Evolutionary conservation across 2,329 filamentous ascomycete species (phyloP).

Genomic region (Diaporthe vexans): DNA sequence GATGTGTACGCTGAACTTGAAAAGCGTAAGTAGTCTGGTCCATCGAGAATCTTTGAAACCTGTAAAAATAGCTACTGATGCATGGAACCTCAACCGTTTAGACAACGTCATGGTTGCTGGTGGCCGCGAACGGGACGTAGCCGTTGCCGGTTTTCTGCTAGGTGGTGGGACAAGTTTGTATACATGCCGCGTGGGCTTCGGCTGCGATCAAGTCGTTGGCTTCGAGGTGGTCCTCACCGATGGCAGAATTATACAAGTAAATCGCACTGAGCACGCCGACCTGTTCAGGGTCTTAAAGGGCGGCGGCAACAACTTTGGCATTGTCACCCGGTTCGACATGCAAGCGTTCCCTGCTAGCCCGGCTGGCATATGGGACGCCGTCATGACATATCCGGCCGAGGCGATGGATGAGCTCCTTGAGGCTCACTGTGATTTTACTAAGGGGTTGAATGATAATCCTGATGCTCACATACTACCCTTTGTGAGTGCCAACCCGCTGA

Average conservation of each 20-base stretch:
- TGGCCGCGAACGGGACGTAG: constrained; percentile 23
- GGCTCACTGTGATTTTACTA: constrained; percentile 9
- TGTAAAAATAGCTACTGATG: not conserved
- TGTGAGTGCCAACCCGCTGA: not conserved
- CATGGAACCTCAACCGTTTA: not conserved
- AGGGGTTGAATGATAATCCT: not conserved
- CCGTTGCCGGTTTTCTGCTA: constrained; percentile 6
- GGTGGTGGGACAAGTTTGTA: constrained; percentile 23
- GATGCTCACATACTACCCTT: not conserved
- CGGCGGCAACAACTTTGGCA: constrained; percentile 59
- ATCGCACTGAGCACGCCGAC: not conserved
- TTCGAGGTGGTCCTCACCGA: constrained; percentile 34
- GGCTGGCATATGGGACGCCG: constrained; percentile 45
- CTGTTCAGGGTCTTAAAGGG: constrained; percentile 28
- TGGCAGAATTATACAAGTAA: constrained; percentile 18
- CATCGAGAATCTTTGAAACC: fast-evolving
- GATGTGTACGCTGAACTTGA: constrained; percentile 28
- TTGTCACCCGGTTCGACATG: constrained; percentile 48
- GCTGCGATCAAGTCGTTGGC: constrained; percentile 30
- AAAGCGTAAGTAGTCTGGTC: not conserved
- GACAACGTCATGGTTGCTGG: constrained; percentile 17
- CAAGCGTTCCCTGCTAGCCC: constrained; percentile 39
- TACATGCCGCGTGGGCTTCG: constrained; percentile 12
- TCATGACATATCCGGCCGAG: not conserved
- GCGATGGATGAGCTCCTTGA: constrained; percentile 34